These are phyloP conservation scores for Solanum acaule DNA, from an alignment of 257 asterid genomes.

Conservation along the genomic window DNA sequence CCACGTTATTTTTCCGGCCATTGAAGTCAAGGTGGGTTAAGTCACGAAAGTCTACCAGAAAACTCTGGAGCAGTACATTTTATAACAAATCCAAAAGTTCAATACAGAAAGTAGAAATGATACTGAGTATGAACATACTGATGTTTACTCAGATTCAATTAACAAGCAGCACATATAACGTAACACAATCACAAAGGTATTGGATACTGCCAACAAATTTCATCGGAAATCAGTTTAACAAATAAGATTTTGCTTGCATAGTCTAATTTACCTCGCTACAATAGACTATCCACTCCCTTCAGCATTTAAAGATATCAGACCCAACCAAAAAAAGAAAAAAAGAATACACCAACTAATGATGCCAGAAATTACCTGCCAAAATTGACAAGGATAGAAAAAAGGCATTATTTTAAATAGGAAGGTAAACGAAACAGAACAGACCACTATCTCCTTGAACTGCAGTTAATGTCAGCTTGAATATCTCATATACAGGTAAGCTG, in stretches of 20 bases:
- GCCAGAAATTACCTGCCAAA: conserved; percentile 17
- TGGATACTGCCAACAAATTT: not conserved
- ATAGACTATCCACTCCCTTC: not conserved
- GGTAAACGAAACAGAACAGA: not conserved
- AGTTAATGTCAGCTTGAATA: conserved; percentile 7
- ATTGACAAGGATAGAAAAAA: not conserved
- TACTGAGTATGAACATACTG: not conserved
- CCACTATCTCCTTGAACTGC: conserved; percentile 7
- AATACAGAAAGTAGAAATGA: not conserved
- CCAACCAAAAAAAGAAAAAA: conserved; percentile 7
- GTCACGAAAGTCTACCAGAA: not conserved
- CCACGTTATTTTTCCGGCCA: not conserved
- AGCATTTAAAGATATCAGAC: not conserved
- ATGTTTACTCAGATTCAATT: not conserved
- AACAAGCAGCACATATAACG: not conserved
- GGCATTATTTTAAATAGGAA: not conserved
- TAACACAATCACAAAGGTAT: not conserved
- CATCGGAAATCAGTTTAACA: not conserved
- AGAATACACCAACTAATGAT: conserved; percentile 21
- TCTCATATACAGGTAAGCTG: conserved; percentile 24
- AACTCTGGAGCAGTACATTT: not conserved
- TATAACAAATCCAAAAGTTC: not conserved
- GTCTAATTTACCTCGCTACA: not conserved
- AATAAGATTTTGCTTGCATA: not conserved
- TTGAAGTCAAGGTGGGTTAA: not conserved